phyloP scores from a whole-genome alignment of 371 early-diverging fungal genomes.

The Basidiobolus heterosporus region DNA sequence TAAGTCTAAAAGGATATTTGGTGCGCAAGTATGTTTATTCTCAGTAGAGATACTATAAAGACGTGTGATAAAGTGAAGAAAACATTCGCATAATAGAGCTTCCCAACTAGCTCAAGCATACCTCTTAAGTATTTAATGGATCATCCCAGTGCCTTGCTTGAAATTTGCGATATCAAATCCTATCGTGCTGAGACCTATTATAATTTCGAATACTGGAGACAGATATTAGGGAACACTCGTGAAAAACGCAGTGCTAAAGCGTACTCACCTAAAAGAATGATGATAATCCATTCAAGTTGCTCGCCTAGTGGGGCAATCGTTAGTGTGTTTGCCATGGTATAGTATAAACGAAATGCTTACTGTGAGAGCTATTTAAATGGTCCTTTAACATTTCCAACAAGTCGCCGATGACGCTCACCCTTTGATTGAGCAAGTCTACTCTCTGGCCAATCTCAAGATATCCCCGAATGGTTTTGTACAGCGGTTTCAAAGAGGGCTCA shows the following conservation, averaged over 20 bases:
- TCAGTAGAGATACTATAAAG: no score
- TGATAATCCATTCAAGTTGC: slow-evolving; percentile 26
- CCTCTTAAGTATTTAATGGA: no score
- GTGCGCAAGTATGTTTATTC: no score
- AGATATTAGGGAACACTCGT: neutral
- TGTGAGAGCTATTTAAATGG: slow-evolving; percentile 51
- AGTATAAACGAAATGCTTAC: slow-evolving; percentile 8
- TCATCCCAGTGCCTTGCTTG: no score
- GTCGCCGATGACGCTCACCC: slow-evolving; percentile 41
- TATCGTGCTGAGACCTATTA: neutral
- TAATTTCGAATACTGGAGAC: neutral
- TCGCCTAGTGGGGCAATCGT: slow-evolving; percentile 5
- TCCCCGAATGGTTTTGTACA: slow-evolving; percentile 60
- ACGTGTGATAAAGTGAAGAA: no score
- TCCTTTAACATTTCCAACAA: slow-evolving; percentile 74
- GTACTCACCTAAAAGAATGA: slow-evolving; percentile 20
- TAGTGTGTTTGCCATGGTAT: neutral
- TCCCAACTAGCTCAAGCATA: no score
- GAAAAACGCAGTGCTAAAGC: neutral
- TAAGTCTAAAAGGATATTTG: no score
- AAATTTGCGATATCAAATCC: no score
- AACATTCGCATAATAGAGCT: no score
- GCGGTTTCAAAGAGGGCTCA: slow-evolving; percentile 59
- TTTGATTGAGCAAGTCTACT: slow-evolving; percentile 40
- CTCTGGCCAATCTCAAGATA: slow-evolving; percentile 48